Evolutionary conservation across 176 grass and related monocot genomes (phyloP).

Genomic region (Oryza punctata): DNA sequence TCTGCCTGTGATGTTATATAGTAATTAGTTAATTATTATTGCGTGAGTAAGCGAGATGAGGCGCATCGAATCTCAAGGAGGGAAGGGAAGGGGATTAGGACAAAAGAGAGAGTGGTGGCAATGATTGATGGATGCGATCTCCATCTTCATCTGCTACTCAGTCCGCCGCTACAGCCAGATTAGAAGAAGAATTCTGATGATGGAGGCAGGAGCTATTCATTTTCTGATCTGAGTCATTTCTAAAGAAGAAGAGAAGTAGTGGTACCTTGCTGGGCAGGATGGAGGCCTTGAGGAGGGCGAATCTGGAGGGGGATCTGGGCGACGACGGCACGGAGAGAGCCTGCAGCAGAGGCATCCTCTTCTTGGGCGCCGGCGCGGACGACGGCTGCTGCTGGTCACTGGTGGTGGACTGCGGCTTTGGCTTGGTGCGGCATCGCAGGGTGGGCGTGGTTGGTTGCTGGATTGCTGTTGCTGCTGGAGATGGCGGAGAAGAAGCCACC

Average conservation of each 20-base stretch:
- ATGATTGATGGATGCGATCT: constrained; percentile 36
- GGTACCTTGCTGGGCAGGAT: constrained; percentile 63
- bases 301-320: constrained; percentile 88
- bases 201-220: background rate
- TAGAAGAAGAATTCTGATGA: too few relatives aligned
- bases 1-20: background rate
- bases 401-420: constrained; percentile 8
- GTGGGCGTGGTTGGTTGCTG: constrained; percentile 11
- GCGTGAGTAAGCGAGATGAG: background rate
- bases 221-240: too few relatives aligned
- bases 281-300: constrained; percentile 82
- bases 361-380: constrained; percentile 14
- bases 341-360: constrained; percentile 60
- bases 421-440: constrained; percentile 59
- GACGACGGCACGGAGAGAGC: constrained; percentile 69
- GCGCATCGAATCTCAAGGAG: constrained; percentile 41
- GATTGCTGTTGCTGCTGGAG: constrained; percentile 7
- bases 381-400: background rate
- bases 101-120: constrained; percentile 48
- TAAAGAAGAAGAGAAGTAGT: background rate
- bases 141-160: too few relatives aligned
- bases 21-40: constrained; percentile 31
- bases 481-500: constrained; percentile 67
- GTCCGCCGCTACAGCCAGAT: too few relatives aligned
- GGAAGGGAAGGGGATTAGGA: constrained; percentile 39